Conservation (phyloP, 2,329 filamentous ascomycete species). For the Phaeosphaeria sp. region DNA sequence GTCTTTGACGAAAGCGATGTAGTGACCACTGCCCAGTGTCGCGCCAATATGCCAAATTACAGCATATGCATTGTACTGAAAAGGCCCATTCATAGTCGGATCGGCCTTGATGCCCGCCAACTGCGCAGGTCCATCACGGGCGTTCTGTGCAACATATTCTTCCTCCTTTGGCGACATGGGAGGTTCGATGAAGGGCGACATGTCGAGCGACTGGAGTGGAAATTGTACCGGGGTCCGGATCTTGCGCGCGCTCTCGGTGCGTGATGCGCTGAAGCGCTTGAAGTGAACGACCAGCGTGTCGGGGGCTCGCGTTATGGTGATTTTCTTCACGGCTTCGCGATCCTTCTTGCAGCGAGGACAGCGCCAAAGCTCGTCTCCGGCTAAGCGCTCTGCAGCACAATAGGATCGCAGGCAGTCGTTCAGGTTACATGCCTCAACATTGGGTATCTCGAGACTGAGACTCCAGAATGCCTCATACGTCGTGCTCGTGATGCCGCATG, state of each 20-base stretch:
- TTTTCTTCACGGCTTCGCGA: conserved; percentile 71
- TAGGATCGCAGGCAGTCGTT: conserved; percentile 75
- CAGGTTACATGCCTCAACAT: conserved; percentile 65
- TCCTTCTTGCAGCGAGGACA: conserved; percentile 77
- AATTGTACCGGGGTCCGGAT: conserved; percentile 76
- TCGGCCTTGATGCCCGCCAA: conserved; percentile 47
- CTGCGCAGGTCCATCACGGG: conserved; percentile 33
- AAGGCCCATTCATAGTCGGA: conserved; percentile 61
- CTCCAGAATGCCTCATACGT: conserved; percentile 76
- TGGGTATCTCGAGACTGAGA: conserved; percentile 73
- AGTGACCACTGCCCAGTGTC: conserved; percentile 77
- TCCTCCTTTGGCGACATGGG: conserved; percentile 48
- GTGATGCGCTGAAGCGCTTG: conserved; percentile 70
- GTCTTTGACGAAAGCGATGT: conserved; percentile 69
- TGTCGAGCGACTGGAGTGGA: conserved; percentile 73
- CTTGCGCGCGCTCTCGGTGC: conserved; percentile 67
- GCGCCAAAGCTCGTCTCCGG: conserved; percentile 71
- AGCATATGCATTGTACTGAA: conserved; percentile 84
- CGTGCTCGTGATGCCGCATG: conserved; percentile 68
- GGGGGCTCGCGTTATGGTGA: conserved; percentile 78
- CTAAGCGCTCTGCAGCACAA: conserved; percentile 70
- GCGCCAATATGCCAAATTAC: conserved; percentile 79
- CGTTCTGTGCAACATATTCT: conserved; percentile 43
- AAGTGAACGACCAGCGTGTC: conserved; percentile 80
- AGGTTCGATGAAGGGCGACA: conserved; percentile 66